These are phyloP conservation scores for Saturnispora saitoi DNA, from an alignment of 805 yeast species.

Conservation along the genomic window DNA sequence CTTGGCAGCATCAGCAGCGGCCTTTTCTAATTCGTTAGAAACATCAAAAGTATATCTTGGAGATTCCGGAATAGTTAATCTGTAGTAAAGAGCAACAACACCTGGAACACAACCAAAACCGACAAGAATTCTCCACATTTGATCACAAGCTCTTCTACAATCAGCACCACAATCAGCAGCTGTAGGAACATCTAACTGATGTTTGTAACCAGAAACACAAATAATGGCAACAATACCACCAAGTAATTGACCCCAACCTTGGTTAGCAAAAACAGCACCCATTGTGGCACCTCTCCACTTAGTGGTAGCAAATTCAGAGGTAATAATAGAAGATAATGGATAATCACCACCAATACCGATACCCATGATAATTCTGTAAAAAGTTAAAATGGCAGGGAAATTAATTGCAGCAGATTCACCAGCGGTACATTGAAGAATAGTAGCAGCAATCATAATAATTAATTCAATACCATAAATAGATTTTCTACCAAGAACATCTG, in stretches of 20 bases:
- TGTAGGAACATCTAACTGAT: slow-evolving; percentile 44
- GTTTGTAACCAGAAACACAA: slow-evolving; percentile 70
- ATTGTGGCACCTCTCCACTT: slow-evolving; percentile 97
- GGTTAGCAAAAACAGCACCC: slow-evolving; percentile 95
- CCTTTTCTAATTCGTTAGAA: slow-evolving; percentile 46
- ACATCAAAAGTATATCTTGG: slow-evolving; percentile 87
- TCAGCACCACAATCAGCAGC: slow-evolving; percentile 53
- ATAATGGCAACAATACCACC: slow-evolving; percentile 81
- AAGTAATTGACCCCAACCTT: slow-evolving; percentile 90
- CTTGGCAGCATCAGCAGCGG: slow-evolving; percentile 47
- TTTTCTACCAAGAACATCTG: slow-evolving; percentile 80
- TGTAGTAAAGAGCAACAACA: slow-evolving; percentile 71
- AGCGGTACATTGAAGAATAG: slow-evolving; percentile 65
- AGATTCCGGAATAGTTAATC: slow-evolving; percentile 91
- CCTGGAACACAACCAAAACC: slow-evolving; percentile 94
- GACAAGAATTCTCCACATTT: slow-evolving; percentile 87
- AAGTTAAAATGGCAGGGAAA: slow-evolving; percentile 65
- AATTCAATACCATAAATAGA: slow-evolving; percentile 80
- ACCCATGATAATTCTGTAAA: slow-evolving; percentile 84
- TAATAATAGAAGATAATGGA: slow-evolving; percentile 86
- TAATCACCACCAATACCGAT: slow-evolving; percentile 97
- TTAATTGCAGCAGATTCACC: slow-evolving; percentile 66
- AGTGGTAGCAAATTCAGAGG: slow-evolving; percentile 88
- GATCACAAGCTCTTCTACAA: slow-evolving; percentile 77
- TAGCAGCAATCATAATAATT: slow-evolving; percentile 74